phyloP scores from a whole-genome alignment of 139 green algal genomes.

The Monoraphidium neglectum region DNA sequence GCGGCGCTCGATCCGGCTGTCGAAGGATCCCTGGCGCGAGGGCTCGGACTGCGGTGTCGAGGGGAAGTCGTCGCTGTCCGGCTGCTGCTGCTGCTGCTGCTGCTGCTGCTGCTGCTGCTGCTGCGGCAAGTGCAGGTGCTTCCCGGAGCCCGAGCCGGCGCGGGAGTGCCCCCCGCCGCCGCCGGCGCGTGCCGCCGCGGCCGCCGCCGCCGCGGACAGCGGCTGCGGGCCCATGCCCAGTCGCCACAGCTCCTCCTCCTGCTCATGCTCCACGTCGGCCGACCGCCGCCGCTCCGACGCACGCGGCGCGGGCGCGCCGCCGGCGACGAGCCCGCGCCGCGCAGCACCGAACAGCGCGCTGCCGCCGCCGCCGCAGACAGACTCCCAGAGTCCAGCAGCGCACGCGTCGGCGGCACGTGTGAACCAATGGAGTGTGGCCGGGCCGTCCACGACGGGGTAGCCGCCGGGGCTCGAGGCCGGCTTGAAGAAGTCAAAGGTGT shows the following conservation, averaged over 20 bases:
- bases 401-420: constrained; percentile 26
- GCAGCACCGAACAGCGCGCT: no score
- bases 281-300: no score
- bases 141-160: not conserved
- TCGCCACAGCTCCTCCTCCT: no score
- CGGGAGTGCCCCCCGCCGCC: not conserved
- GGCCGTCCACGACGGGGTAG: constrained; percentile 64
- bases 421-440: constrained; percentile 35
- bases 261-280: no score
- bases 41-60: no score
- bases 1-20: not conserved
- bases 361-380: not conserved
- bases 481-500: constrained; percentile 90
- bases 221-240: no score
- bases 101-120: constrained; percentile 9
- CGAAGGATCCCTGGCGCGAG: no score
- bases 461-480: constrained; percentile 41
- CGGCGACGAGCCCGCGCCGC: no score
- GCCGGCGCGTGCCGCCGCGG: not conserved
- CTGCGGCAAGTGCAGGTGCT: not conserved
- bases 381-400: constrained; percentile 2
- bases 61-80: no score
- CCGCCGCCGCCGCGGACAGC: no score
- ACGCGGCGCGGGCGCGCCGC: no score
- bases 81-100: not conserved